Conservation (phyloP, 2,329 filamentous ascomycete species). For the Colletotrichum sublineola region DNA sequence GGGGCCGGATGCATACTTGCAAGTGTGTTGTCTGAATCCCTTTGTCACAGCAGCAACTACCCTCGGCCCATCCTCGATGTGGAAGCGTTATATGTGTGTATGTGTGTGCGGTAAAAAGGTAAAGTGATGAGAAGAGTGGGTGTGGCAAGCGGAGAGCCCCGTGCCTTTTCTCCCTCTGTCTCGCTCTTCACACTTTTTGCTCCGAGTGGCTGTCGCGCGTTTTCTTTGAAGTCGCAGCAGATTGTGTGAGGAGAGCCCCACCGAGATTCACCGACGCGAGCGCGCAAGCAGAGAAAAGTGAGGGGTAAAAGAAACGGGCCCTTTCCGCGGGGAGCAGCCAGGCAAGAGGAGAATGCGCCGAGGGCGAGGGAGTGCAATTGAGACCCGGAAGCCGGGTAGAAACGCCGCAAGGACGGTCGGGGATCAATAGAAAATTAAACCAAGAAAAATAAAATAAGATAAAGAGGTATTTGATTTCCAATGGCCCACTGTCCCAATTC, state of each 20-base stretch:
- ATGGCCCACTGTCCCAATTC: constrained; percentile 31
- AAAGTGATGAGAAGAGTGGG: constrained; percentile 11
- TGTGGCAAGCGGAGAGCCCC: constrained; percentile 16
- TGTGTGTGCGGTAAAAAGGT: constrained; percentile 18
- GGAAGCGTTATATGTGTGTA: constrained; percentile 10
- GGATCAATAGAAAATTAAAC: not conserved
- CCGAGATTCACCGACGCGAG: constrained; percentile 45
- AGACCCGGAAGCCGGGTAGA: constrained; percentile 19
- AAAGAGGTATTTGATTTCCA: constrained; percentile 18
- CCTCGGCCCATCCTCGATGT: constrained; percentile 38
- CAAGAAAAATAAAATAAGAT: constrained; percentile 4
- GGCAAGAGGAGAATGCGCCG: constrained; percentile 29
- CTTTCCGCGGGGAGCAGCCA: constrained; percentile 31
- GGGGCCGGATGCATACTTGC: constrained; percentile 56
- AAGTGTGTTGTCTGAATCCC: constrained; percentile 35
- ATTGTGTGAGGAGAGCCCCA: constrained; percentile 42
- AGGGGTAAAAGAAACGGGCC: constrained; percentile 42
- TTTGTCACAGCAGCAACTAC: constrained; percentile 40
- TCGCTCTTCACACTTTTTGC: constrained; percentile 12
- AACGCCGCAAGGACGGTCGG: constrained; percentile 10
- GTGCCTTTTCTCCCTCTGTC: not conserved
- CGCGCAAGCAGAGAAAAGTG: constrained; percentile 39
- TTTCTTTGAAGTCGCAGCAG: constrained; percentile 40
- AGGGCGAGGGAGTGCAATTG: constrained; percentile 33
- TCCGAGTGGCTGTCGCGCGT: constrained; percentile 18